Percentiles rank a stretch among this genome's conserved stretches.
These are phyloP conservation scores for Didymella sp. DNA, from an alignment of 2,329 filamentous ascomycete species.

Conservation along the genomic window DNA sequence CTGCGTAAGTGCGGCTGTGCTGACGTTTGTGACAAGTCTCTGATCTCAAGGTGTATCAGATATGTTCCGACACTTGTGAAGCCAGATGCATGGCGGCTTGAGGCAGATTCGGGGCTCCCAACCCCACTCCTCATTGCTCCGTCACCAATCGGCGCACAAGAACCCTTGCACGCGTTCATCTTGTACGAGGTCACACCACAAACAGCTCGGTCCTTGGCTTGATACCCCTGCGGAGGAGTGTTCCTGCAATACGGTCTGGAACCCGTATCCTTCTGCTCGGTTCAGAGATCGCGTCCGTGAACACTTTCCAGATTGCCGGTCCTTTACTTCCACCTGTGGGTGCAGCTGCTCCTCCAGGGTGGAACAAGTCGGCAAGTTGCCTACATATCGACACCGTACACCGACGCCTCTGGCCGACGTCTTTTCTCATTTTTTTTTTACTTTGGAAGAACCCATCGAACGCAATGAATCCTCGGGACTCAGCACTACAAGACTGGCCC, in stretches of 20 bases:
- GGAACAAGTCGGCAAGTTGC: neutral
- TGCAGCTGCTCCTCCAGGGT: neutral
- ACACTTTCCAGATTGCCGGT: neutral
- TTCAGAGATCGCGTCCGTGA: neutral
- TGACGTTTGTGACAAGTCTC: neutral
- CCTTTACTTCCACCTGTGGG: slow-evolving; percentile 1
- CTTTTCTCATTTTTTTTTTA: slow-evolving; percentile 3
- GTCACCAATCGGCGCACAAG: slow-evolving; percentile 15
- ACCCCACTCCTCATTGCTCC: slow-evolving; percentile 9
- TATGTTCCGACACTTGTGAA: neutral
- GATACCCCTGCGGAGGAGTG: slow-evolving; percentile 5
- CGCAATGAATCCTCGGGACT: slow-evolving; percentile 19
- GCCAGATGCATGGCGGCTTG: neutral
- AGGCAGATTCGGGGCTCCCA: neutral
- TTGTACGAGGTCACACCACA: neutral
- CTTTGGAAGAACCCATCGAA: neutral
- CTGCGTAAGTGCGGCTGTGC: neutral
- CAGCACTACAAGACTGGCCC: slow-evolving; percentile 32
- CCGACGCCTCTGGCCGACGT: neutral
- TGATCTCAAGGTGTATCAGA: neutral
- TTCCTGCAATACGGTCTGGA: slow-evolving; percentile 10
- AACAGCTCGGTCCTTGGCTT: neutral
- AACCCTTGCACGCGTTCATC: neutral
- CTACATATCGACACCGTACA: slow-evolving; percentile 13
- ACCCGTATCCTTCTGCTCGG: slow-evolving; percentile 5